phyloP scores from a whole-genome alignment of 495 filamentous ascomycete species.

The Massariosphaeria phaeospora region DNA sequence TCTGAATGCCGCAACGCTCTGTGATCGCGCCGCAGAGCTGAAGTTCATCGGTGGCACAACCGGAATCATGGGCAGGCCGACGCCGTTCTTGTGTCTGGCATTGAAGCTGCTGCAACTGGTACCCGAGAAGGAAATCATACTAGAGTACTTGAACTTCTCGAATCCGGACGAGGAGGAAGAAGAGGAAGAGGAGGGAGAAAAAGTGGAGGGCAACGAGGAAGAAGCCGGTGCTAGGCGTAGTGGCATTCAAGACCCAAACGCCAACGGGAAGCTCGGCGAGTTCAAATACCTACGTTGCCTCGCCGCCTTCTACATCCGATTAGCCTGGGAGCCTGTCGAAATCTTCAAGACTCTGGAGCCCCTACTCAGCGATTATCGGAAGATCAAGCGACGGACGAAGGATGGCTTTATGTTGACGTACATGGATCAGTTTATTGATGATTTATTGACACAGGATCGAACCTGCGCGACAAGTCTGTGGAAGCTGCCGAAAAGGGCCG shows the following conservation, averaged over 20 bases:
- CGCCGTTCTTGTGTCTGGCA: conserved; percentile 87
- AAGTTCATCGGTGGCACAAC: conserved; percentile 82
- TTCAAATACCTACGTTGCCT: conserved; percentile 74
- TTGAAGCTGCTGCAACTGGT: conserved; percentile 92
- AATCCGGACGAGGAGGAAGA: conserved; percentile 40
- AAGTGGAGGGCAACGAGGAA: conserved; percentile 56
- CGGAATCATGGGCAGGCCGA: conserved; percentile 73
- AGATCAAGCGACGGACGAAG: conserved; percentile 68
- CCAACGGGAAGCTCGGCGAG: conserved; percentile 21
- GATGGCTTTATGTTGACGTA: conserved; percentile 68
- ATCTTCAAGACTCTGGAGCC: conserved; percentile 80
- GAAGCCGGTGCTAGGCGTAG: background rate
- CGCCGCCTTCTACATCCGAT: conserved; percentile 85
- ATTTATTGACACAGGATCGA: conserved; percentile 81
- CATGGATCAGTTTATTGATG: conserved; percentile 92
- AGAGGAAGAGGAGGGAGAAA: conserved; percentile 53
- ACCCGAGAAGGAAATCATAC: conserved; percentile 71
- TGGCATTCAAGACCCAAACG: conserved; percentile 14
- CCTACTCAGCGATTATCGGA: conserved; percentile 74
- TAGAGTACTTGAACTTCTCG: conserved; percentile 65
- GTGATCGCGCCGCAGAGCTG: conserved; percentile 82
- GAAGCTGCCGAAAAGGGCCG: conserved; percentile 77
- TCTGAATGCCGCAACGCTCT: conserved; percentile 81
- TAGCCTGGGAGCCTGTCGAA: conserved; percentile 77
- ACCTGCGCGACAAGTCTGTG: conserved; percentile 88